A percentile compares a stretch with the other conserved stretches of the same genome.
phyloP scores from a whole-genome alignment of 768 basidiomycete genomes.

The Kwoniella shandongensis region DNA sequence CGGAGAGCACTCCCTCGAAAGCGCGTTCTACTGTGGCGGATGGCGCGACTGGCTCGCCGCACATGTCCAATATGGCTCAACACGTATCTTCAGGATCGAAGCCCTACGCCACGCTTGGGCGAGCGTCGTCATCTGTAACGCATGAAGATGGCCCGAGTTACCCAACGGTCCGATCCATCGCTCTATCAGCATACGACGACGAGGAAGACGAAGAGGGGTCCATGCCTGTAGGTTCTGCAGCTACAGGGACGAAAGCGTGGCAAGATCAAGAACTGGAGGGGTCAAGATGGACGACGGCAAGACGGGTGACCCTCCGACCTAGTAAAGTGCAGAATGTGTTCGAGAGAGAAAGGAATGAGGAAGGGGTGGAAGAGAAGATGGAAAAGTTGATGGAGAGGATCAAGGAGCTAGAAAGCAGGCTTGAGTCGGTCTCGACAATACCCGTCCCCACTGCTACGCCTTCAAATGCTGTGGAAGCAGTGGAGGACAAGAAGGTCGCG shows the following conservation, averaged over 20 bases:
- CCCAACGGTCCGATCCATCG: conserved; percentile 12
- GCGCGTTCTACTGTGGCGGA: not conserved
- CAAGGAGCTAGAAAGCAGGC: conserved; percentile 28
- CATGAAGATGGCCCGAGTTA: not conserved
- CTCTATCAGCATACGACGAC: not conserved
- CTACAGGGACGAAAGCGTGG: conserved; percentile 5
- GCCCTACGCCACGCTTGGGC: conserved; percentile 27
- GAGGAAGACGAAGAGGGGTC: conserved; percentile 6
- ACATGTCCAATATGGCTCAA: conserved; percentile 22
- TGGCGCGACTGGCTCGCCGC: conserved; percentile 4
- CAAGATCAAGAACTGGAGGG: conserved; percentile 16
- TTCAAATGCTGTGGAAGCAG: too few relatives aligned
- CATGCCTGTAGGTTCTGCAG: not conserved
- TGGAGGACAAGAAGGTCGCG: not conserved
- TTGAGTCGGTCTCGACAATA: not conserved
- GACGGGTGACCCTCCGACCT: conserved; percentile 30
- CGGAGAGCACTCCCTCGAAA: conserved; percentile 13
- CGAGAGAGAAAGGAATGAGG: conserved; percentile 5
- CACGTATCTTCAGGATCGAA: conserved; percentile 11
- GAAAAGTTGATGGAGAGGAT: conserved; percentile 20
- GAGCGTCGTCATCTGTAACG: conserved; percentile 16
- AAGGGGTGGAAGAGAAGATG: conserved; percentile 28
- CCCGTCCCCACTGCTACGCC: not conserved
- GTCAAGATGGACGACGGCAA: conserved; percentile 24
- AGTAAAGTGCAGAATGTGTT: conserved; percentile 23